Evolutionary conservation across 2,329 filamentous ascomycete genomes (phyloP).

Genomic region (Penicillium brevicompactum): DNA sequence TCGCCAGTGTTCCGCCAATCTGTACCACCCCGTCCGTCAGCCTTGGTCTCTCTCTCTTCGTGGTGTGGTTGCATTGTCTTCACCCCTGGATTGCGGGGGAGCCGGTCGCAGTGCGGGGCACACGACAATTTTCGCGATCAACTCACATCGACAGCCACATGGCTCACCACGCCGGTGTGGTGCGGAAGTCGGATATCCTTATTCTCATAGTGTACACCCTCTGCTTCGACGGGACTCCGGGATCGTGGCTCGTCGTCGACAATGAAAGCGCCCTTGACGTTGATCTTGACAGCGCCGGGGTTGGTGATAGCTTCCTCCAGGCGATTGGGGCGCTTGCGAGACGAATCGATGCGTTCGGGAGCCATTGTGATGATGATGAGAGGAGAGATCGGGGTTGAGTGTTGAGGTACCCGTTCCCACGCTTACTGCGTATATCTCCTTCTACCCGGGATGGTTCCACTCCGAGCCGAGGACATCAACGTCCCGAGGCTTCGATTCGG

Average conservation of each 20-base stretch:
- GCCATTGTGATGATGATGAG: constrained; percentile 32
- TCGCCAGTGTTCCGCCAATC: constrained; percentile 95
- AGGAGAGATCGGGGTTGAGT: constrained; percentile 20
- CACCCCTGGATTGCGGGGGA: constrained; percentile 32
- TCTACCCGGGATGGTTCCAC: constrained; percentile 33
- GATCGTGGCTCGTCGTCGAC: constrained; percentile 73
- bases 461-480: constrained; percentile 16
- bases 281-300: constrained; percentile 80
- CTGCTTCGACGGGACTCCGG: constrained; percentile 53
- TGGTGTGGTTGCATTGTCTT: not conserved
- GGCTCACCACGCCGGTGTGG: constrained; percentile 91
- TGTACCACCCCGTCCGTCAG: constrained; percentile 40
- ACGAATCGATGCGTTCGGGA: constrained; percentile 25
- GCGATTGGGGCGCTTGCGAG: constrained; percentile 33
- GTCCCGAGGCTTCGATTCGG: constrained; percentile 6
- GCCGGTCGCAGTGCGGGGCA: constrained; percentile 21
- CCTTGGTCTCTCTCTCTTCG: not conserved
- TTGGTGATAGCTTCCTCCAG: constrained; percentile 55
- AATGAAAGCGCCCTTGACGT: constrained; percentile 94
- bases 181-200: constrained; percentile 96
- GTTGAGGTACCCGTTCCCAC: constrained; percentile 39
- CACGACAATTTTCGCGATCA: constrained; percentile 13
- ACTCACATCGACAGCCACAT: constrained; percentile 92
- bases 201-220: constrained; percentile 70
- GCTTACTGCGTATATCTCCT: constrained; percentile 51